Evolutionary conservation across 352 stramenopile species (phyloP).

Genomic region (Phytophthora meadii): DNA sequence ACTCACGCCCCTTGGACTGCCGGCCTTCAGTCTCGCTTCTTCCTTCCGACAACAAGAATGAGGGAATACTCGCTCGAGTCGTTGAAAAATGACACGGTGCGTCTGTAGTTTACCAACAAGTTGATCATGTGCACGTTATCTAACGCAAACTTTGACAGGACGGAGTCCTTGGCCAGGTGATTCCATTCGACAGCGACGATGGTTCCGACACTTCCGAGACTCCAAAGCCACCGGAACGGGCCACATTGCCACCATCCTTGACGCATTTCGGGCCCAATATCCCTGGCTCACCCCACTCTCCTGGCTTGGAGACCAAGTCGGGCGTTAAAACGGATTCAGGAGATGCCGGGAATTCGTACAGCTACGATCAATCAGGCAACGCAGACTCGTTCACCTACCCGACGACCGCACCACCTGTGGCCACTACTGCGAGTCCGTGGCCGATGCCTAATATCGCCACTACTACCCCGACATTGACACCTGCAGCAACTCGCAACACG

Average conservation of each 20-base stretch:
- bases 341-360: conserved; percentile 5
- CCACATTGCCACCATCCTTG: neutral
- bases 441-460: neutral
- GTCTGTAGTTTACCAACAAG: neutral
- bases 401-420: conserved; percentile 2
- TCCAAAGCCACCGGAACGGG: conserved; percentile 2
- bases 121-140: neutral
- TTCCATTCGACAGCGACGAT: conserved; percentile 15
- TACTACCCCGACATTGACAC: conserved; percentile 1
- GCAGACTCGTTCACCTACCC: conserved; percentile 10
- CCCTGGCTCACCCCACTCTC: neutral
- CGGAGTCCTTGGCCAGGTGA: conserved; percentile 21
- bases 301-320: conserved; percentile 1
- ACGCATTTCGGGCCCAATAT: neutral
- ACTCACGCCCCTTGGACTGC: conserved; percentile 6
- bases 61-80: conserved; percentile 36
- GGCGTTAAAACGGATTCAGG: neutral
- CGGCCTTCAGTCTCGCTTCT: conserved; percentile 35
- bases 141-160: conserved; percentile 15
- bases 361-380: conserved; percentile 10
- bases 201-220: conserved; percentile 3
- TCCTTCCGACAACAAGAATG: conserved; percentile 27
- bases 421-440: conserved; percentile 13
- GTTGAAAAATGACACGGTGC: conserved; percentile 35
- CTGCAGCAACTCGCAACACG: conserved; percentile 17